Evolutionary conservation across 495 filamentous ascomycete species (phyloP).

Genomic region (Melanomma pulvis-pyrius): DNA sequence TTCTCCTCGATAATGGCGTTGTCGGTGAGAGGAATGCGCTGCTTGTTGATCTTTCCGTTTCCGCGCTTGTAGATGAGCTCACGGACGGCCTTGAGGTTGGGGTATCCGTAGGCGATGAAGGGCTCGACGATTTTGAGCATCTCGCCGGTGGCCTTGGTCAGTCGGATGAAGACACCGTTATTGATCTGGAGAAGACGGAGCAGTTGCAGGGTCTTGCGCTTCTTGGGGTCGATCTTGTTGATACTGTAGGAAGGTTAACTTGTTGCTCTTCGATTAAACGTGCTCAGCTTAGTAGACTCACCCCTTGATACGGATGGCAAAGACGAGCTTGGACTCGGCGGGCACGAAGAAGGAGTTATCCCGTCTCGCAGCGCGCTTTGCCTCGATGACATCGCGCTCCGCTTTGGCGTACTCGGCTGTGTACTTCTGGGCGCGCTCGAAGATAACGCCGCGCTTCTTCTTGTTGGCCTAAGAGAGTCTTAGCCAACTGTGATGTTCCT

Average conservation of each 20-base stretch:
- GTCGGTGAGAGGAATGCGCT: constrained; percentile 94
- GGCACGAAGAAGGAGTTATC: constrained; percentile 91
- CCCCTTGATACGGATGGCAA: constrained; percentile 98
- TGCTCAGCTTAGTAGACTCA: constrained; percentile 33
- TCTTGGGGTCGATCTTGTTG: constrained; percentile 99
- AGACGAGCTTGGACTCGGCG: constrained; percentile 94
- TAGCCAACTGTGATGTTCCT: constrained; percentile 41
- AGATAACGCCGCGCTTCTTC: constrained; percentile 95
- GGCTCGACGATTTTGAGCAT: constrained; percentile 98
- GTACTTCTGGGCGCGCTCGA: constrained; percentile 99
- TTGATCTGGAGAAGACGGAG: constrained; percentile 99
- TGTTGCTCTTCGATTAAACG: not conserved
- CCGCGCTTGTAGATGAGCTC: constrained; percentile 86
- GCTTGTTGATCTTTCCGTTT: constrained; percentile 69
- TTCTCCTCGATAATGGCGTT: constrained; percentile 94
- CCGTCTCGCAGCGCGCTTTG: constrained; percentile 82
- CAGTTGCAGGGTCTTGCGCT: constrained; percentile 98
- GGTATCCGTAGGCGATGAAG: constrained; percentile 97
- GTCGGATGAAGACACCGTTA: constrained; percentile 96
- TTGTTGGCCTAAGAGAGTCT: constrained; percentile 75
- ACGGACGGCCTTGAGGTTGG: constrained; percentile 97
- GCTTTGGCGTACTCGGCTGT: constrained; percentile 97
- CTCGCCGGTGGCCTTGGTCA: constrained; percentile 97
- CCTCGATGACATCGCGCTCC: constrained; percentile 97
- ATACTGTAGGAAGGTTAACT: constrained; percentile 61